Evolutionary conservation across 371 early-diverging fungal genomes (phyloP).

Genomic region (Catenaria anguillulae): DNA sequence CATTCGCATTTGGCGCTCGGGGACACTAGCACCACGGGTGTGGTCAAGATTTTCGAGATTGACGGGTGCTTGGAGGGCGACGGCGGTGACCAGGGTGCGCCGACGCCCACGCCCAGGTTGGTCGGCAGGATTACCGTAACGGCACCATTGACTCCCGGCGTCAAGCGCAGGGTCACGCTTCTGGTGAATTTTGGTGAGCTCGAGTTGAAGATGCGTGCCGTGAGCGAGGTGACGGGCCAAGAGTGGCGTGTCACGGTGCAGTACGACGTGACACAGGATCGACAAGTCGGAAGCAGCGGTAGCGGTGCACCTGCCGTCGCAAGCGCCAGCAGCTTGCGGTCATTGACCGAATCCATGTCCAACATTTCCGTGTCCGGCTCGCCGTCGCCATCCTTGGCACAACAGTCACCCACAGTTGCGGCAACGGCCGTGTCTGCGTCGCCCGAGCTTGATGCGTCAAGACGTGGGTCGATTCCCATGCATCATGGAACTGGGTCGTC

Average conservation of each 20-base stretch:
- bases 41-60: conserved; percentile 1
- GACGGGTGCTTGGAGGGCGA: neutral
- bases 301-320: no score
- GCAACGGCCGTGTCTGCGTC: no score
- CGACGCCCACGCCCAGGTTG: neutral
- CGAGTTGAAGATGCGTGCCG: neutral
- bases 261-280: conserved; percentile 5
- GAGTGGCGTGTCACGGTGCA: conserved; percentile 1
- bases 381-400: no score
- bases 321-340: no score
- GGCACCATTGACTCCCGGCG: neutral
- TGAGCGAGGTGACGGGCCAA: neutral
- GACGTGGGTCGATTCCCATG: no score
- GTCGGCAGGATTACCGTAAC: neutral
- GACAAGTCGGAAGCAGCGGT: no score
- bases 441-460: no score
- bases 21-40: neutral
- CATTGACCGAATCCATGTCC: no score
- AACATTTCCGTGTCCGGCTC: no score
- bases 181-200: conserved; percentile 3
- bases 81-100: no score
- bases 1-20: neutral
- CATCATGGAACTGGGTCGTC: no score
- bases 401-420: no score
- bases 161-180: conserved; percentile 3